phyloP scores from a whole-genome alignment of 2,329 filamentous ascomycete species.

The Bipolaris cookei region DNA sequence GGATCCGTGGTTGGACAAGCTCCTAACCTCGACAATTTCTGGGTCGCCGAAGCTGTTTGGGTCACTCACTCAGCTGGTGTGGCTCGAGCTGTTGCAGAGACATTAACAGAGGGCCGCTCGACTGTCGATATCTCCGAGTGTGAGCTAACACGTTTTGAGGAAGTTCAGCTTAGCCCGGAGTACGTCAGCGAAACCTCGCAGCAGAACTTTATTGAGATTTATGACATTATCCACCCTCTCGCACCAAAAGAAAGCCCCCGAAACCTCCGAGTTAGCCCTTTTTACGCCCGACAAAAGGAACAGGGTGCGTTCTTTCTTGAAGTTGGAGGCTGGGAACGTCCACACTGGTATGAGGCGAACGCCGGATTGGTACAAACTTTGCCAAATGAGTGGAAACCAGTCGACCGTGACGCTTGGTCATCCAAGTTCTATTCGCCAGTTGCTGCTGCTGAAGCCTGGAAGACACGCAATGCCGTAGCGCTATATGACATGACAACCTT shows the following conservation, averaged over 20 bases:
- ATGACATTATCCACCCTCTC: slow-evolving; percentile 68
- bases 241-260: slow-evolving; percentile 64
- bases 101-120: slow-evolving; percentile 63
- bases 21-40: slow-evolving; percentile 66
- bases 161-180: slow-evolving; percentile 62
- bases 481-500: slow-evolving; percentile 69
- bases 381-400: slow-evolving; percentile 61
- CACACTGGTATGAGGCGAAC: slow-evolving; percentile 68
- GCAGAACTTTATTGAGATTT: slow-evolving; percentile 69
- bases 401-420: slow-evolving; percentile 66
- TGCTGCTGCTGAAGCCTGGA: slow-evolving; percentile 67
- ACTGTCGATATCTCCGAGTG: slow-evolving; percentile 65
- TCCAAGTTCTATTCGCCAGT: slow-evolving; percentile 64
- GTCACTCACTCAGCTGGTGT: slow-evolving; percentile 70
- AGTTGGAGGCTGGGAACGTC: slow-evolving; percentile 66
- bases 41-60: slow-evolving; percentile 70
- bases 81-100: slow-evolving; percentile 65
- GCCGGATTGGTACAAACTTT: slow-evolving; percentile 58
- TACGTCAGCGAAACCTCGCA: slow-evolving; percentile 66
- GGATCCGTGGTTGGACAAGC: slow-evolving; percentile 65
- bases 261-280: slow-evolving; percentile 65
- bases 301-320: slow-evolving; percentile 67
- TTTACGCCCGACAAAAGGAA: slow-evolving; percentile 61
- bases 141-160: slow-evolving; percentile 66
- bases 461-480: slow-evolving; percentile 66